Evolutionary conservation across 2,329 filamentous ascomycete species (phyloP), one percentile per base, ranked within the genome.

Genomic region (Fusarium sambucinum): DNA sequence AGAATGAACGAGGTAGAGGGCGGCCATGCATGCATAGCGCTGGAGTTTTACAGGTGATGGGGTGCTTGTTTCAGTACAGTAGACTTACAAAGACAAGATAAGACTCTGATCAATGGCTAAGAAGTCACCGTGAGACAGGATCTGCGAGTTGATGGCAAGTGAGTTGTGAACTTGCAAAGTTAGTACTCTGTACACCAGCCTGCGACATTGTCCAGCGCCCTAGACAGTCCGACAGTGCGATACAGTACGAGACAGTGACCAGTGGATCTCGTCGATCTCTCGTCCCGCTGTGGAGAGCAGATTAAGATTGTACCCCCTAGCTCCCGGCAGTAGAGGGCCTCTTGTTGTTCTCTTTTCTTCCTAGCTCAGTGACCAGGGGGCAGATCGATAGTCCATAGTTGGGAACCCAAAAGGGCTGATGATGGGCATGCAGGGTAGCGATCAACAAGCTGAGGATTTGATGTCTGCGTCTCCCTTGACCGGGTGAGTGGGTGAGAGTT

Each of bases 1-100:
- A 59, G 35, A 47, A 19, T 13, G 17, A 47, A 13, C 7, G 17
- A 32, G 32, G 19, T 13, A 37, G 42, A 40, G 37, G 48, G 23
- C 40, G 35, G 45, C 19, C 42, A 40, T 38, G 38, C n/a, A 48
- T 55, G 59, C 71, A 74, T 73, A 70, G 71, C 69, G 53, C 30
- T 56, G 72, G 69, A 72, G 72, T 74, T 68, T 48, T 51, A 51
- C 35, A 17, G 41, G 41, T 37, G 41, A 30, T 35, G 42, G 21
- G 12, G 23, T 25, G 32, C 21, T 55, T 41, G 53, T 23, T 56
- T 27, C 19, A 37, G 16, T 45, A 25, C 19, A 55, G 32, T 52
- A 51, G 32, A 55, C 40, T 33, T 30, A 46, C 11, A 29, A 27
- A n/a, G 23, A 27, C 40, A 54, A 27, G 14, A 55, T 17, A 32